Conservation (phyloP, 202 grass and related monocot species). For the Zizania palustris region DNA sequence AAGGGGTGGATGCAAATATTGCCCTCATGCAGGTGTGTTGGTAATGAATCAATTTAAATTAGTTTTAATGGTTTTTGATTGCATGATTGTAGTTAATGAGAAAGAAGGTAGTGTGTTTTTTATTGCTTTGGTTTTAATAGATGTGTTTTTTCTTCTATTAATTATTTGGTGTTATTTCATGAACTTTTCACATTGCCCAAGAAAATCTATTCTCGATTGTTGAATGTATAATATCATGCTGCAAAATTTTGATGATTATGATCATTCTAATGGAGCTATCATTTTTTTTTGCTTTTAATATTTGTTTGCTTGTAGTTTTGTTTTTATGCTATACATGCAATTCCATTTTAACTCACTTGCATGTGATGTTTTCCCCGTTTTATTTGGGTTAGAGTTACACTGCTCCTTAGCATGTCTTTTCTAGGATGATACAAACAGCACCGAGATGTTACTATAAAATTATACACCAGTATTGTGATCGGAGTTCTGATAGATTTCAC, state of each 20-base stretch:
- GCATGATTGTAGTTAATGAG: constrained; percentile 11
- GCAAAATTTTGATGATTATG: neutral
- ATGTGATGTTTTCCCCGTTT: neutral
- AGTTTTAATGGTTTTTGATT: constrained; percentile 1
- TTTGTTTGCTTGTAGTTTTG: too few relatives aligned
- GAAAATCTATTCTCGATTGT: neutral
- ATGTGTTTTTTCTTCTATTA: neutral
- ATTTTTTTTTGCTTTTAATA: neutral
- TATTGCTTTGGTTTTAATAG: neutral
- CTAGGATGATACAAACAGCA: constrained; percentile 4
- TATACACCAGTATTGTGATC: constrained; percentile 3
- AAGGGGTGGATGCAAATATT: constrained; percentile 78
- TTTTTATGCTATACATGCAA: neutral
- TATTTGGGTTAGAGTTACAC: constrained; percentile 6
- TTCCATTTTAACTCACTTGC: neutral
- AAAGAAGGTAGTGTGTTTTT: constrained; percentile 25
- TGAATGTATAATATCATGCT: neutral
- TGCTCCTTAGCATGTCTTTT: neutral
- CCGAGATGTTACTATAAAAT: constrained; percentile 19
- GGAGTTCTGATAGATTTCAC: constrained; percentile 34
- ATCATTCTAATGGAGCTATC: neutral
- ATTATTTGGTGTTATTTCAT: constrained; percentile 10
- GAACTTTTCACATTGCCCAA: constrained; percentile 16
- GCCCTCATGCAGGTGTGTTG: constrained; percentile 68
- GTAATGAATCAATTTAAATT: constrained; percentile 28